Evolutionary conservation across 305 asterid species (phyloP).

Genomic region (Fraxinus paxiana): DNA sequence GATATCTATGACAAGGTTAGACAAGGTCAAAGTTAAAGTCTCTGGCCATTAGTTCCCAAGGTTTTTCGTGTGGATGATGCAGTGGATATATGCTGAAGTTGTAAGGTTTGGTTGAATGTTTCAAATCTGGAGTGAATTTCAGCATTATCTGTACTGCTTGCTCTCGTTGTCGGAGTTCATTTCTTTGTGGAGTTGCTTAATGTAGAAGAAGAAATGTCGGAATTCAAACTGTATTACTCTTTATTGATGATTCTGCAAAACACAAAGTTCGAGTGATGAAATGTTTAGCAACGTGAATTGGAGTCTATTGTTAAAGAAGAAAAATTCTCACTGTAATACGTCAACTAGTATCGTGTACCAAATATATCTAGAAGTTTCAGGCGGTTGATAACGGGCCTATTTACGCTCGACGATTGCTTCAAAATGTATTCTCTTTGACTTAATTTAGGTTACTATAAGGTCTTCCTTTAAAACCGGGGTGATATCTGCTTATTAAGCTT

Average conservation of each 20-base stretch:
- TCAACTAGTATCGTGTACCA: background rate
- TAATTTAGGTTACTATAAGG: background rate
- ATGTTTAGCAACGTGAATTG: background rate
- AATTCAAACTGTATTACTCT: background rate
- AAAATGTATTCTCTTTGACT: background rate
- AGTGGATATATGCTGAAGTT: background rate
- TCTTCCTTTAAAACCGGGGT: background rate
- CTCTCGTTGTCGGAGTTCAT: background rate
- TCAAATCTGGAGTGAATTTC: background rate
- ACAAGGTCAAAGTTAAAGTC: background rate
- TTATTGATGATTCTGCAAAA: background rate
- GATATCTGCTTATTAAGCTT: background rate
- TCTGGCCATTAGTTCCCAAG: background rate
- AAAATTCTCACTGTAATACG: background rate
- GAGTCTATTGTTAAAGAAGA: background rate
- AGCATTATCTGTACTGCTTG: background rate
- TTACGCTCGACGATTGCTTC: background rate
- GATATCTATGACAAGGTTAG: background rate
- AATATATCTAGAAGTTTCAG: background rate
- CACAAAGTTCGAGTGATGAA: background rate
- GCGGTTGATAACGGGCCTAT: background rate
- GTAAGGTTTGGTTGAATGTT: background rate
- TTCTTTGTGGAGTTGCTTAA: background rate
- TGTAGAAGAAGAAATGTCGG: background rate
- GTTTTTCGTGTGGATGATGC: background rate